Evolutionary conservation across 352 stramenopile genomes (phyloP).

Genomic region (Aphanomyces invadans): DNA sequence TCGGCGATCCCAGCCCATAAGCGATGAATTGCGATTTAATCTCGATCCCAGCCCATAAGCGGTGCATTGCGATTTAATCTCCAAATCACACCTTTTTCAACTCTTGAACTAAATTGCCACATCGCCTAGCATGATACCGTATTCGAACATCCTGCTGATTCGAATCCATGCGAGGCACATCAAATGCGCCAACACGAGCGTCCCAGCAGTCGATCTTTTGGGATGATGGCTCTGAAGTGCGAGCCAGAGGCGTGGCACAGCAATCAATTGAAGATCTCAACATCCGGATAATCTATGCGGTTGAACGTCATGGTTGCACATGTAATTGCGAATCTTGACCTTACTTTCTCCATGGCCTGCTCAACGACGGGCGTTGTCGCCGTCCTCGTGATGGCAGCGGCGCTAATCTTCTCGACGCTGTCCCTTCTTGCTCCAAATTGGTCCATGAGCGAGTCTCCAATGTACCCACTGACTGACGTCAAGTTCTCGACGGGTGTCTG

Average conservation of each 20-base stretch:
- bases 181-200: too few relatives aligned
- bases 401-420: slow-evolving; percentile 9
- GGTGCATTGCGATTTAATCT: neutral
- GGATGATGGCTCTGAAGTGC: too few relatives aligned
- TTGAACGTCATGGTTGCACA: too few relatives aligned
- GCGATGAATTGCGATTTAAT: neutral
- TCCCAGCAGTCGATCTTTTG: too few relatives aligned
- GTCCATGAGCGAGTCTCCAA: slow-evolving; percentile 10
- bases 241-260: too few relatives aligned
- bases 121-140: too few relatives aligned
- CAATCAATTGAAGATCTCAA: neutral
- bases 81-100: too few relatives aligned
- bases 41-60: neutral
- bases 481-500: slow-evolving; percentile 17
- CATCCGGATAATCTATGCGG: neutral
- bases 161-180: too few relatives aligned
- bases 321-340: neutral
- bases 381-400: slow-evolving; percentile 6
- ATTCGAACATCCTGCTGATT: too few relatives aligned
- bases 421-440: slow-evolving; percentile 6
- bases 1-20: neutral
- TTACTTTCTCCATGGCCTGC: slow-evolving; percentile 1
- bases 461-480: neutral
- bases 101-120: too few relatives aligned
- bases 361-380: slow-evolving; percentile 8